Evolutionary conservation across 306 rosid genomes (phyloP).

Genomic region (Abrus precatorius): DNA sequence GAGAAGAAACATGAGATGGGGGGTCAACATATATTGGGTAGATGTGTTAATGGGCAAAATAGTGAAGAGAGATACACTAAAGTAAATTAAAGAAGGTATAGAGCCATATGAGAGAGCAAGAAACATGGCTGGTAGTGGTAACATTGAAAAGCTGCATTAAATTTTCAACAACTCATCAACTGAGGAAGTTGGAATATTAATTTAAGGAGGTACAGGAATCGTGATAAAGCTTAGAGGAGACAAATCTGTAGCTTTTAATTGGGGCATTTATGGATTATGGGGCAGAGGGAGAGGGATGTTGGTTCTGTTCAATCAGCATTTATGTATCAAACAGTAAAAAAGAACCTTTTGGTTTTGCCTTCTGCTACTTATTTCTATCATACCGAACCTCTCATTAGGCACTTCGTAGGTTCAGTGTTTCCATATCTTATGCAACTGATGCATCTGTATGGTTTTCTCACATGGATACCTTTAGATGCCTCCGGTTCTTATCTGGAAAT

Average conservation of each 20-base stretch:
- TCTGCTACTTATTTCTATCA: slow-evolving; percentile 18
- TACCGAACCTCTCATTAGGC: slow-evolving; percentile 43
- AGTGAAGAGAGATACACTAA: background rate
- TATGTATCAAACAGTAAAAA: slow-evolving; percentile 54
- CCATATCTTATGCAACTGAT: slow-evolving; percentile 43
- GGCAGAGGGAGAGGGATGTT: slow-evolving; percentile 69
- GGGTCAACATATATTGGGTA: background rate
- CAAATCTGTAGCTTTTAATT: slow-evolving; percentile 74
- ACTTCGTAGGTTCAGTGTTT: slow-evolving; percentile 60
- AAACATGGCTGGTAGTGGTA: slow-evolving; percentile 37
- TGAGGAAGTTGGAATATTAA: slow-evolving; percentile 80
- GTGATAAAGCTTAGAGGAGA: slow-evolving; percentile 64
- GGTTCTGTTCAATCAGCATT: slow-evolving; percentile 81
- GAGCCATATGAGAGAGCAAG: slow-evolving; percentile 21
- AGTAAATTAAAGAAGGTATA: slow-evolving; percentile 32
- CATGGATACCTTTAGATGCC: slow-evolving; percentile 43
- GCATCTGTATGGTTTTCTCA: slow-evolving; percentile 18
- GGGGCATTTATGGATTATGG: slow-evolving; percentile 66
- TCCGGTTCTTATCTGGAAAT: slow-evolving; percentile 34
- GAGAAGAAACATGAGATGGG: slow-evolving; percentile 9
- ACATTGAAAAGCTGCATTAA: slow-evolving; percentile 79
- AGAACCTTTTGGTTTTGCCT: slow-evolving; percentile 43
- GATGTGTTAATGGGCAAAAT: slow-evolving; percentile 15
- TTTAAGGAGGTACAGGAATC: slow-evolving; percentile 60
- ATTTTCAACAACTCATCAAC: slow-evolving; percentile 67